A percentile compares a stretch with the other conserved stretches of the same genome.
Conservation (phyloP, 2,329 filamentous ascomycete species). For the Pseudogymnoascus pannorum region DNA sequence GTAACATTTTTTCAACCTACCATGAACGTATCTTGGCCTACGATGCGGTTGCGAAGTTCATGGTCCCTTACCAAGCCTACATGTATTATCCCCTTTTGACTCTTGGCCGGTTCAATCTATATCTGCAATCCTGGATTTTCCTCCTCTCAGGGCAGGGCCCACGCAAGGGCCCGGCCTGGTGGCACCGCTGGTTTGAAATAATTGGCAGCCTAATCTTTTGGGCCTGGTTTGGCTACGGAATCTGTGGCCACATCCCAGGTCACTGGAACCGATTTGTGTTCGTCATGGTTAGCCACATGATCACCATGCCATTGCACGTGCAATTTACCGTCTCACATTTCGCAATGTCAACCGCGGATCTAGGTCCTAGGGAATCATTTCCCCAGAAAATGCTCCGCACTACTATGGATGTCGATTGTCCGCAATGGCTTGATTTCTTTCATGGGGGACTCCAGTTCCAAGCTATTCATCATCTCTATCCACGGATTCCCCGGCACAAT, state of each 20-base stretch:
- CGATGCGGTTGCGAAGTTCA: conserved; percentile 62
- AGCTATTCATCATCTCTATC: conserved; percentile 79
- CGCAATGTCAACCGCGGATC: conserved; percentile 83
- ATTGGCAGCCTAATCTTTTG: conserved; percentile 73
- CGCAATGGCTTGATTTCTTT: conserved; percentile 80
- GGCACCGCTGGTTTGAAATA: conserved; percentile 77
- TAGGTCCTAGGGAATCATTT: conserved; percentile 79
- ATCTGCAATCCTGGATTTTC: conserved; percentile 72
- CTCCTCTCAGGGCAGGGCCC: conserved; percentile 64
- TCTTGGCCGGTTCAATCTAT: conserved; percentile 82
- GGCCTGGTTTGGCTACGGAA: conserved; percentile 79
- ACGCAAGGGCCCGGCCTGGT: conserved; percentile 68
- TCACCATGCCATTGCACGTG: conserved; percentile 74
- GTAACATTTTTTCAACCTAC: conserved; percentile 67
- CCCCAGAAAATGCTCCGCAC: conserved; percentile 86
- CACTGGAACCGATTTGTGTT: conserved; percentile 64
- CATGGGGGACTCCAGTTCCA: conserved; percentile 88
- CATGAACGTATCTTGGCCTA: conserved; percentile 76
- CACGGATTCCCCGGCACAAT: conserved; percentile 78
- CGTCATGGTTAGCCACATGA: conserved; percentile 71
- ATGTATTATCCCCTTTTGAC: conserved; percentile 76
- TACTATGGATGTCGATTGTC: conserved; percentile 89
- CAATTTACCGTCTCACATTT: conserved; percentile 94
- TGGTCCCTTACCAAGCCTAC: conserved; percentile 68
- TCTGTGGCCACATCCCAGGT: conserved; percentile 69